phyloP scores from a whole-genome alignment of 768 basidiomycete genomes.

The Phlegmacium glaucopus region DNA sequence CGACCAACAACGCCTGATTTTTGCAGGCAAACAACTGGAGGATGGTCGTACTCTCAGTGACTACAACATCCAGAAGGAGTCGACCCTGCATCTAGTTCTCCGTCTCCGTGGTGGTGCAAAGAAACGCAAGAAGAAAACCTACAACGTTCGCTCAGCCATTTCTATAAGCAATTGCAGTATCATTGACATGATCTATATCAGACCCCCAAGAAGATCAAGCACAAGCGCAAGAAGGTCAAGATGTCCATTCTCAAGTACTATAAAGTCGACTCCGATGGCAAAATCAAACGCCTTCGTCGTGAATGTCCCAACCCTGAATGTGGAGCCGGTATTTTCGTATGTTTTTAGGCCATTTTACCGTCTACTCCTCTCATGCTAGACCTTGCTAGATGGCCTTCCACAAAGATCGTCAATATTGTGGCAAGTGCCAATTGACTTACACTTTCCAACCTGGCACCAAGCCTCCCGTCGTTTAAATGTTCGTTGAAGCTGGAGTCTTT shows the following conservation, averaged over 20 bases:
- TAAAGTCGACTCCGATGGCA: slow-evolving; percentile 99
- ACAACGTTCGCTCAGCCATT: slow-evolving; percentile 65
- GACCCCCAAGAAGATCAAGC: slow-evolving; percentile 99
- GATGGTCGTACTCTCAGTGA: slow-evolving; percentile 95
- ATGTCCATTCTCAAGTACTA: slow-evolving; percentile 99
- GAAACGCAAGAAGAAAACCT: slow-evolving; percentile 99
- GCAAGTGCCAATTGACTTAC: slow-evolving; percentile 90
- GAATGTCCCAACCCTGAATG: slow-evolving; percentile 88
- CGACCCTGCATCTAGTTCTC: slow-evolving; percentile 95
- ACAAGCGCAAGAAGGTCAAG: slow-evolving; percentile 99
- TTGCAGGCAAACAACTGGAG: slow-evolving; percentile 99
- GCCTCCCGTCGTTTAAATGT: slow-evolving; percentile 62
- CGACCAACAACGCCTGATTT: slow-evolving; percentile 97
- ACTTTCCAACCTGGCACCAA: slow-evolving; percentile 79
- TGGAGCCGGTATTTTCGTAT: slow-evolving; percentile 81
- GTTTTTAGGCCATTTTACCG: slow-evolving; percentile 21
- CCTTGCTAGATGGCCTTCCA: slow-evolving; percentile 91
- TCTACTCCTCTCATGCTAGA: slow-evolving; percentile 11
- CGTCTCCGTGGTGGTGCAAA: slow-evolving; percentile 99
- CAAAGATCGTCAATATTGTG: slow-evolving; percentile 97
- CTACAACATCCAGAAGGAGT: slow-evolving; percentile 99
- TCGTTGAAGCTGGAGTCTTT: not conserved
- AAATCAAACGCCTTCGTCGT: slow-evolving; percentile 98
- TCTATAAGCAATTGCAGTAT: not conserved
- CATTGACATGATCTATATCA: slow-evolving; percentile 21